Evolutionary conservation across 1,139 yeast genomes (phyloP), one percentile per base, ranked within the genome.

Genomic region (Nadsonia starkeyi-henricii): DNA sequence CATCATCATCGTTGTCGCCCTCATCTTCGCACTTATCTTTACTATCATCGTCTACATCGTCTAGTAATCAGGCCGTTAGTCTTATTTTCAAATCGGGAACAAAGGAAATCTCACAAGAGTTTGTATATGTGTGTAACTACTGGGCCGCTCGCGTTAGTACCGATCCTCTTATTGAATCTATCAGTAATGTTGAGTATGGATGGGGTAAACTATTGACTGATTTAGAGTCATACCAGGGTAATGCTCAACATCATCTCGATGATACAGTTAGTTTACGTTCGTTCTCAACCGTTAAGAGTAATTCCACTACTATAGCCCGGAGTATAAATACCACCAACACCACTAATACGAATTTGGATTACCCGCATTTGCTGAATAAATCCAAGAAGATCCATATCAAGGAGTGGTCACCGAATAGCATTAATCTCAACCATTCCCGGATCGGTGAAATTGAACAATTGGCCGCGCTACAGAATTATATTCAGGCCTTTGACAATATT

Each of bases 71-170:
- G 58, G 28, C 28, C 9, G 9, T 9, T 9, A 5, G 9, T 5
- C 59, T 66, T 9, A 53, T 61, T 5, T 64, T 67, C 53, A 55
- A 61, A 42, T 71, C 94, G 0, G 85, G 86, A 19, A 79, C 86
- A 17, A 63, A 68, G 44, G 84, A 79, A 55, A 75, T 78, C 53
- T 93, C 95, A 0, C 68, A 72, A 46, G 85, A 79, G 59, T 85
- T 78, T 61, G 77, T 84, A 36, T 77, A 81, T 56, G 75, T 91
- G 1, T 81, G 94, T 65, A 86, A 86, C 64, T 86, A 85, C 62
- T 86, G 96, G 96, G 86, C 95, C 1, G 83, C 93, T 2, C 74
- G 91, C 55, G 77, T 82, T 39, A 81, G 94, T 15, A 82, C 88
- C 17, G 80, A 84, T 30, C 95, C 95, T 1, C 63, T 73, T 2